Base-by-base conservation (phyloP, 495 filamentous ascomycete species). In the Xylaria castorea region DNA sequence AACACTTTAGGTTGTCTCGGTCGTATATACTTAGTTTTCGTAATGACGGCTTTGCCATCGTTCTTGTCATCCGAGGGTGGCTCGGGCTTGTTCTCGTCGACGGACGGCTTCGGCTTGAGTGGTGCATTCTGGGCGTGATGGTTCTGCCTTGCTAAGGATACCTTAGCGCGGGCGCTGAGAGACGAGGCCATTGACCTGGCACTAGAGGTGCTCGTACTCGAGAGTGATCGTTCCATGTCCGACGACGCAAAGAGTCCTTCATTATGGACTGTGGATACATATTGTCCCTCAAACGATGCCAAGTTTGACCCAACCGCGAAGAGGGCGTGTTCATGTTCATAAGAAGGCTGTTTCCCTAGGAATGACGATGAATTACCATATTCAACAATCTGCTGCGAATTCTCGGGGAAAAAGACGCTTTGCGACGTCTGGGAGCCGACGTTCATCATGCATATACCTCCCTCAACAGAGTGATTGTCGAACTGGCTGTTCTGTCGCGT, bases 1-100 rank as follows among this genome's bases (percentile, higher is more conserved):
- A 86, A 86, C 57, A 95, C 91, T 75, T 95, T 94, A 14, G 89
- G 89, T 51, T 93, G 93, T 62, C 87, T 87, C 34, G 93, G 93
- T 38, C 94, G 91, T 64, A 91, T 85, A 71, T 97, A 93, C 5
- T 88, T 80, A 64, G 88, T 80, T 81, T 93, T 93, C 70, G 88
- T 80, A 71, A 97, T 94, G 36, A 83, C 86, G 63, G 90, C 73
- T 75, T 85, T 85, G 22, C 81, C 79, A 34, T 81, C 81, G 68
- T 83, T 84, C 42, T 81, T 80, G 1, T 71, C 34, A 38, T 65
- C 73, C 32, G 70, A 62, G 22, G 74, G 66, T 14, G 77, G 51
- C 38, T 81, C 80, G 5, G 70, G 40, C 12, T 71, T 25, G n/a
- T 72, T 76, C 22, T 78, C 58, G 9, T 78, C 79, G 20, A 68